These are phyloP conservation scores for Aspergillus pseudoterreus DNA, from an alignment of 2,329 filamentous ascomycete species.

Conservation along the genomic window DNA sequence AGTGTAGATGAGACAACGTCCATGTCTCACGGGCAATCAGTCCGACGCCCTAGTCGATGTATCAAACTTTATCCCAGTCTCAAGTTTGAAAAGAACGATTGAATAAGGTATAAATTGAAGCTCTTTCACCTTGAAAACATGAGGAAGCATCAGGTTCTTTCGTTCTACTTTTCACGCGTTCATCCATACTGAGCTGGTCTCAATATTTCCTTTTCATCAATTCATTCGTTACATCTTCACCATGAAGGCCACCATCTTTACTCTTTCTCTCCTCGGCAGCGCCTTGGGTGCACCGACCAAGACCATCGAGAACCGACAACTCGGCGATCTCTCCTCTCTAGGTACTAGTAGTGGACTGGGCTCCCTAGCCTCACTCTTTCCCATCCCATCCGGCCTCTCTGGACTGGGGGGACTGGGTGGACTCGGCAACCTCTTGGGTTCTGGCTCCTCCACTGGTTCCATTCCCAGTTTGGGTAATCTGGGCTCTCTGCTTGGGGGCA, in stretches of 20 bases:
- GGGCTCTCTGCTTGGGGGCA: background rate
- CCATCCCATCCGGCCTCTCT: background rate
- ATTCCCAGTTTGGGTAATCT: background rate
- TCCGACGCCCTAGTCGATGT: background rate
- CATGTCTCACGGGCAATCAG: background rate
- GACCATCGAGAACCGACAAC: slow-evolving; percentile 22
- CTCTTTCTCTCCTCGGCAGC: slow-evolving; percentile 18
- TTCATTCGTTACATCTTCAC: background rate
- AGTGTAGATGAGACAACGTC: background rate
- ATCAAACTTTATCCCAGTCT: background rate
- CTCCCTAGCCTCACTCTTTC: slow-evolving; percentile 12
- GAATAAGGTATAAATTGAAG: background rate
- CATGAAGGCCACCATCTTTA: slow-evolving; percentile 21
- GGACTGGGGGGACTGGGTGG: background rate
- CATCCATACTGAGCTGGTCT: background rate
- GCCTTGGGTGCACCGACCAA: slow-evolving; percentile 22
- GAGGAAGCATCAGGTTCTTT: background rate
- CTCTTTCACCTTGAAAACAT: background rate
- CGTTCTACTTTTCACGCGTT: background rate
- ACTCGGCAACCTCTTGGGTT: background rate
- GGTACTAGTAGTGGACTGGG: slow-evolving; percentile 8
- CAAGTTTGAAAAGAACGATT: background rate
- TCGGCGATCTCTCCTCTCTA: slow-evolving; percentile 3
- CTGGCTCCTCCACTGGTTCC: background rate
- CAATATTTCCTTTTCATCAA: background rate